phyloP scores from a whole-genome alignment of 345 rosid species.

The Aurinia saxatilis region DNA sequence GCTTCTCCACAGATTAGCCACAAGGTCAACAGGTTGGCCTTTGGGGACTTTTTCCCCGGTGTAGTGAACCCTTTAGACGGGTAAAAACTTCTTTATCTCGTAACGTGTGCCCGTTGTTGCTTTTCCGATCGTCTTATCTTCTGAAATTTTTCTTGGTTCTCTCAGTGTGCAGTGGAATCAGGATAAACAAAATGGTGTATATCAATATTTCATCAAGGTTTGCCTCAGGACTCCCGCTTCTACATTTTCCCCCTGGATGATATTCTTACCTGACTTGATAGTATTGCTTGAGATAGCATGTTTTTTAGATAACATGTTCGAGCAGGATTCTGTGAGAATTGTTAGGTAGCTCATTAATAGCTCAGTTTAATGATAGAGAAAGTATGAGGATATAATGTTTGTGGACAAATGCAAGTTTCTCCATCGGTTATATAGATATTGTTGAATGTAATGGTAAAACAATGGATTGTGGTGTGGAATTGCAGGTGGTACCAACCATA shows the following conservation, averaged over 20 bases:
- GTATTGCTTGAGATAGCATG: background rate
- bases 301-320: background rate
- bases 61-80: constrained; percentile 86
- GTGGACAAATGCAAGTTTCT: background rate
- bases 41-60: constrained; percentile 84
- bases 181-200: constrained; percentile 65
- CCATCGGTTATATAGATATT: constrained; percentile 26
- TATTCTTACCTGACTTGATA: background rate
- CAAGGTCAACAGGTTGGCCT: constrained; percentile 59
- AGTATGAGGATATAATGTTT: background rate
- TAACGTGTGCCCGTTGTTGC: background rate
- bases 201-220: constrained; percentile 91
- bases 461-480: constrained; percentile 11
- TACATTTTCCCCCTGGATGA: background rate
- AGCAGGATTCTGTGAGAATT: background rate
- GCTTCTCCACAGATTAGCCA: constrained; percentile 59
- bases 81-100: constrained; percentile 30
- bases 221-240: background rate
- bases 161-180: constrained; percentile 73
- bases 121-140: background rate
- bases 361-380: background rate
- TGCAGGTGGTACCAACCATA: constrained; percentile 85
- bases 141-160: constrained; percentile 9
- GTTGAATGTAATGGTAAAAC: constrained; percentile 13
- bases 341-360: background rate